Percentiles rank a stretch among this genome's conserved stretches.
phyloP scores from a whole-genome alignment of 2,329 filamentous ascomycete species.

The Cryphonectria carpinicola region DNA sequence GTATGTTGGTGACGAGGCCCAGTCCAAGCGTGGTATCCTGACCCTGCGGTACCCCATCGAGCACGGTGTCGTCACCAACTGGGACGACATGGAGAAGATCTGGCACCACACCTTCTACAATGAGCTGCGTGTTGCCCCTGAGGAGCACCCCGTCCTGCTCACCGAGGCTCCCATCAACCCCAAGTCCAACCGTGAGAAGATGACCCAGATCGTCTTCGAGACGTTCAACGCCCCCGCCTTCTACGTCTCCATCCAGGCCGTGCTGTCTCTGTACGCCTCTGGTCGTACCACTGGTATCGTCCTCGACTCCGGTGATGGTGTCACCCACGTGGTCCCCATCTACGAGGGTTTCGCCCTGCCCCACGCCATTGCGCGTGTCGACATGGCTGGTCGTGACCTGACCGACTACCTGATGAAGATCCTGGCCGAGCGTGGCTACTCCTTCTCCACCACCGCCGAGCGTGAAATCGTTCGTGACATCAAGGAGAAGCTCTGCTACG shows the following conservation, averaged over 20 bases:
- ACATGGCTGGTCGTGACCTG: conserved; percentile 99
- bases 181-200: conserved; percentile 99
- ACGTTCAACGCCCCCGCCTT: conserved; percentile 99
- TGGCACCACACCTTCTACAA: conserved; percentile 99
- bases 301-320: conserved; percentile 99
- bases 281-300: conserved; percentile 99
- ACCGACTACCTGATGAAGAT: conserved; percentile 99
- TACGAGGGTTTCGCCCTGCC: conserved; percentile 99
- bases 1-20: conserved; percentile 99
- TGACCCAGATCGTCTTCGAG: conserved; percentile 99
- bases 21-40: conserved; percentile 99
- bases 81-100: conserved; percentile 99
- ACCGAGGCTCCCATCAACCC: conserved; percentile 99
- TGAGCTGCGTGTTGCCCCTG: conserved; percentile 98
- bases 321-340: conserved; percentile 99
- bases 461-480: conserved; percentile 60
- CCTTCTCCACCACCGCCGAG: conserved; percentile 99
- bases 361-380: conserved; percentile 99
- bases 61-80: conserved; percentile 99
- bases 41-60: conserved; percentile 99
- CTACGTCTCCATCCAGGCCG: conserved; percentile 98
- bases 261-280: conserved; percentile 98
- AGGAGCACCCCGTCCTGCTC: conserved; percentile 99
- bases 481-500: conserved; percentile 99
- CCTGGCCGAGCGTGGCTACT: conserved; percentile 97